phyloP scores from a whole-genome alignment of 2,329 filamentous ascomycete genomes.

The Fusarium sp. region DNA sequence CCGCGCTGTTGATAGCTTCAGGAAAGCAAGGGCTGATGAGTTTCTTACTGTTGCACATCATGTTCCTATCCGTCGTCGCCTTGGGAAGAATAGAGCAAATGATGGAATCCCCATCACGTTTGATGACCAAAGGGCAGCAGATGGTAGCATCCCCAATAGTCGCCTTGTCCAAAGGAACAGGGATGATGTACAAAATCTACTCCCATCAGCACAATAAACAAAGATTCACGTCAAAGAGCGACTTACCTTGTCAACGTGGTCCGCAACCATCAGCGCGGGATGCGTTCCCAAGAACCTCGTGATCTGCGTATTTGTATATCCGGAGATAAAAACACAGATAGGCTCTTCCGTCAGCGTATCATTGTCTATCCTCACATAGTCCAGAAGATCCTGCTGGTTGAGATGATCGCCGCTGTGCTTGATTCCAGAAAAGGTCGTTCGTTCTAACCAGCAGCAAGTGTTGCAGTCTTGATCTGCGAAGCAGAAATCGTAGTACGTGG shows the following conservation, averaged over 20 bases:
- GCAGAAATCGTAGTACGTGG: conserved; percentile 19
- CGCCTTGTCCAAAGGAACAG: conserved; percentile 8
- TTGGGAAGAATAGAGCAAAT: conserved; percentile 6
- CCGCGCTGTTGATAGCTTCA: conserved; percentile 1
- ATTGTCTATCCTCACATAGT: not conserved
- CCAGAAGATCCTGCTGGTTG: not conserved
- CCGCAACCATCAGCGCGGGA: not conserved
- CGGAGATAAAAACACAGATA: conserved; percentile 9
- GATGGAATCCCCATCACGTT: not conserved
- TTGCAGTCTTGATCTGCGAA: not conserved
- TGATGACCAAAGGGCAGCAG: conserved; percentile 13
- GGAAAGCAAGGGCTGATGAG: not conserved
- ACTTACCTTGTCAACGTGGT: conserved; percentile 10
- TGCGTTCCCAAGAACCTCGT: not conserved
- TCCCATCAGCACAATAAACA: not conserved
- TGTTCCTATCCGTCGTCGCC: not conserved
- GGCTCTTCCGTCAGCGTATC: not conserved
- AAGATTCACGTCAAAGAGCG: too few species aligned
- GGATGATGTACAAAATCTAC: conserved; percentile 4
- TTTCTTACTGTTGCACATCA: not conserved
- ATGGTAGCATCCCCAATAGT: conserved; percentile 7
- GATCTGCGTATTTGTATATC: not conserved
- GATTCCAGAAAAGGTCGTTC: not conserved
- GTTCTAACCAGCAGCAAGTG: not conserved
- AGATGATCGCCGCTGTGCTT: conserved; percentile 2